phyloP scores from a whole-genome alignment of 192 early-diverging fungal species.

The Backusella tarrabulga region DNA sequence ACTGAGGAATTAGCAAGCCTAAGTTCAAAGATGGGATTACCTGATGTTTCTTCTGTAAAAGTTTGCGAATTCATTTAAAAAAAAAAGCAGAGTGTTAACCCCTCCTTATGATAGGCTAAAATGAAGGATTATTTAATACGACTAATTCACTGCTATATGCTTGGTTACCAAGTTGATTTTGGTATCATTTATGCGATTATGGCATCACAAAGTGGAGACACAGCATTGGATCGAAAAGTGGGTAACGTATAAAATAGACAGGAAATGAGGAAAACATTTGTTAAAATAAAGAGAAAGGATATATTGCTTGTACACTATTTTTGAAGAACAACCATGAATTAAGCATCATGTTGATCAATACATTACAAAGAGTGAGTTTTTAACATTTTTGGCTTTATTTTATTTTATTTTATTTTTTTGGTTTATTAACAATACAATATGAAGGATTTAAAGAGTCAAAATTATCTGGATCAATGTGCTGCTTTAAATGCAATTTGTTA shows the following conservation, averaged over 20 bases:
- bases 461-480: slow-evolving; percentile 45
- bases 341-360: slow-evolving; percentile 57
- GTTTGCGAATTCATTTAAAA: not conserved
- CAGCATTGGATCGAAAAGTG: slow-evolving; percentile 41
- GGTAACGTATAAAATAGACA: slow-evolving; percentile 20
- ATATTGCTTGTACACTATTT: slow-evolving; percentile 48
- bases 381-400: not conserved
- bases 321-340: slow-evolving; percentile 47
- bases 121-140: slow-evolving; percentile 55
- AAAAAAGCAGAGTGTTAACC: not conserved
- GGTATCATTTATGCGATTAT: slow-evolving; percentile 54
- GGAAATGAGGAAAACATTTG: too few relatives aligned
- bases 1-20: slow-evolving; percentile 18
- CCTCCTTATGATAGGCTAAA: slow-evolving; percentile 25
- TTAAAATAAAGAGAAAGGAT: slow-evolving; percentile 33
- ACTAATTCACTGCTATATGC: slow-evolving; percentile 52
- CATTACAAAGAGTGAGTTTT: slow-evolving; percentile 45
- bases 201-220: slow-evolving; percentile 53
- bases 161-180: slow-evolving; percentile 56
- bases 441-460: slow-evolving; percentile 55
- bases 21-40: slow-evolving; percentile 21
- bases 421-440: not conserved
- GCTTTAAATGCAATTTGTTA: slow-evolving; percentile 51
- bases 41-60: slow-evolving; percentile 34
- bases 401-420: too few relatives aligned